Percentiles rank a stretch among this genome's conserved stretches.
phyloP scores from a whole-genome alignment of 306 rosid species.

The Gastrolobium bilobum region DNA sequence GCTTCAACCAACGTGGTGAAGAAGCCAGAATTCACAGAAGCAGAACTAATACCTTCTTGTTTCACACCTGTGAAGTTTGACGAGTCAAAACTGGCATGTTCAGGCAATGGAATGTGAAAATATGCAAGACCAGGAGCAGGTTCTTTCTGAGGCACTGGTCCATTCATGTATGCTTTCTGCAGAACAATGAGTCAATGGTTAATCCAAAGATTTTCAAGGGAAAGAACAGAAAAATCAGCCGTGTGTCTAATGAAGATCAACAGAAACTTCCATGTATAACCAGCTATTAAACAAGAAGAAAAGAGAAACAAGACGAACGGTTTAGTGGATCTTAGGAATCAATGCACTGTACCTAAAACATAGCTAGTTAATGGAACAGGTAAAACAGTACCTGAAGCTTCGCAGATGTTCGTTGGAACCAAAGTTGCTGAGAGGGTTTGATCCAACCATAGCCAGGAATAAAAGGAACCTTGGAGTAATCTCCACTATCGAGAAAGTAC shows the following conservation, averaged over 20 bases:
- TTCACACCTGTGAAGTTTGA: slow-evolving; percentile 74
- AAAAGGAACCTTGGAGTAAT: slow-evolving; percentile 72
- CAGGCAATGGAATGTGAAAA: slow-evolving; percentile 90
- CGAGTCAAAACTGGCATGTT: slow-evolving; percentile 69
- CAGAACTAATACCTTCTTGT: slow-evolving; percentile 78
- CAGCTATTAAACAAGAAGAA: slow-evolving; percentile 9
- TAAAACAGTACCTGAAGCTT: slow-evolving; percentile 66
- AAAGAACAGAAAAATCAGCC: slow-evolving; percentile 22
- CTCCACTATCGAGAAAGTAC: slow-evolving; percentile 91
- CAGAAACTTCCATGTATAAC: not conserved
- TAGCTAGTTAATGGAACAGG: slow-evolving; percentile 18
- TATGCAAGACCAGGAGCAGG: slow-evolving; percentile 80
- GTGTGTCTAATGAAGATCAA: slow-evolving; percentile 4
- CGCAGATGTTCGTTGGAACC: slow-evolving; percentile 74
- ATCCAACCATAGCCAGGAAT: slow-evolving; percentile 84
- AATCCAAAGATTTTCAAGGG: not conserved
- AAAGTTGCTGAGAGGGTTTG: slow-evolving; percentile 86
- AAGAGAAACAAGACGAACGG: not conserved
- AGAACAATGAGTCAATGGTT: slow-evolving; percentile 30
- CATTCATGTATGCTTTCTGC: slow-evolving; percentile 67
- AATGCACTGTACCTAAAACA: not conserved
- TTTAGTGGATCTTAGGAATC: not conserved
- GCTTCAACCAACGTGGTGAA: slow-evolving; percentile 78
- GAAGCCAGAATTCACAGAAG: slow-evolving; percentile 83
- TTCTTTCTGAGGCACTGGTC: slow-evolving; percentile 68